These are phyloP conservation scores for Chlorella sp. DNA, from an alignment of 139 green algal genomes.

Conservation along the genomic window DNA sequence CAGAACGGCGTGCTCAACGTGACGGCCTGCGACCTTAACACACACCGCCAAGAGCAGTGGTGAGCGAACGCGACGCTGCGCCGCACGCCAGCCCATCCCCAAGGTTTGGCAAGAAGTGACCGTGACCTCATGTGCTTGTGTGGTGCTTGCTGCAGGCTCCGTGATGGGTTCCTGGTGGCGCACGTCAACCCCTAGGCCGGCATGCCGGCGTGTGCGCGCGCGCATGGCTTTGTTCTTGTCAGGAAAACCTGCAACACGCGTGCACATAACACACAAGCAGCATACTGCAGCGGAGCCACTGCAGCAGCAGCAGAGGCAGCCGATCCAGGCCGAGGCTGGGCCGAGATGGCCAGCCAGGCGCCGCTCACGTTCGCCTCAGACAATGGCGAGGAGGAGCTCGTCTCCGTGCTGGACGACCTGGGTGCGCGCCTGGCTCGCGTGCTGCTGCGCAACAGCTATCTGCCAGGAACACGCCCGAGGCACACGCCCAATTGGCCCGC, in stretches of 20 bases:
- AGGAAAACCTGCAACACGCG: too few species aligned
- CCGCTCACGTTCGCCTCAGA: too few species aligned
- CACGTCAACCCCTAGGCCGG: not conserved
- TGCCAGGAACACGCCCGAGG: not conserved
- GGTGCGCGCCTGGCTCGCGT: not conserved
- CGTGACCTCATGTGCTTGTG: too few species aligned
- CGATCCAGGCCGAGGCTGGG: too few species aligned
- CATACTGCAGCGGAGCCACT: too few species aligned
- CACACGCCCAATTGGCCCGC: not conserved
- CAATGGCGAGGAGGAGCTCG: not conserved
- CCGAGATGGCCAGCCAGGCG: too few species aligned
- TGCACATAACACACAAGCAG: too few species aligned
- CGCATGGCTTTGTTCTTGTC: too few species aligned
- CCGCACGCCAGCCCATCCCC: not conserved
- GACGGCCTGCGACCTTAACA: slow-evolving; percentile 41
- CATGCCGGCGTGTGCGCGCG: too few species aligned
- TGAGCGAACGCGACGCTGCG: not conserved
- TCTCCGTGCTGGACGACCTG: slow-evolving; percentile 35
- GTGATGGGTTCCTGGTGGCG: not conserved
- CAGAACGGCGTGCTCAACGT: slow-evolving; percentile 42
- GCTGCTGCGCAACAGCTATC: not conserved
- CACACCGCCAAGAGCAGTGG: slow-evolving; percentile 48
- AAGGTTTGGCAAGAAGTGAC: too few species aligned
- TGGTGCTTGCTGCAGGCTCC: too few species aligned
- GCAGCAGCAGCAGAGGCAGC: too few species aligned